Evolutionary conservation across 345 rosid species (phyloP).

Genomic region (Eucalyptus sp.): DNA sequence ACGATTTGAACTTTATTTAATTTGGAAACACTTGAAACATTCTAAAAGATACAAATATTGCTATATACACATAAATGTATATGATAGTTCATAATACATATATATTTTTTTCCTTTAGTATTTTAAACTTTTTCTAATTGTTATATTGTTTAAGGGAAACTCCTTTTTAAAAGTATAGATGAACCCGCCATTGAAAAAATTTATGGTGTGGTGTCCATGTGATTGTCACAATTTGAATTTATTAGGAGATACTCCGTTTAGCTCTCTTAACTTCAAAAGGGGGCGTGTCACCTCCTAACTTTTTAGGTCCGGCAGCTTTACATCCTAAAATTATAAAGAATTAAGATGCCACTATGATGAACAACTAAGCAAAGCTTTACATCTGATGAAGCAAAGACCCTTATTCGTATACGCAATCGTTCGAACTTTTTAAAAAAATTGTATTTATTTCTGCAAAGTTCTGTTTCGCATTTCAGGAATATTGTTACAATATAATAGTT

Average conservation of each 20-base stretch:
- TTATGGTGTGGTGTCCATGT: background rate
- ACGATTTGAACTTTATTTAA: background rate
- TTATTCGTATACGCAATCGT: background rate
- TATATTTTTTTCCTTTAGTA: background rate
- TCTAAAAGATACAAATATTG: background rate
- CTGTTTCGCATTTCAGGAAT: background rate
- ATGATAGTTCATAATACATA: background rate
- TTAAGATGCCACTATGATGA: background rate
- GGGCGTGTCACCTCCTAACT: background rate
- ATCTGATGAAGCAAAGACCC: background rate
- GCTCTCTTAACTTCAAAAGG: background rate
- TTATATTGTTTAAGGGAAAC: background rate
- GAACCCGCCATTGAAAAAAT: background rate
- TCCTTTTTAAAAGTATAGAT: background rate
- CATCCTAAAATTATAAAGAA: background rate
- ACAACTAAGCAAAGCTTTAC: background rate
- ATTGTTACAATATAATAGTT: background rate
- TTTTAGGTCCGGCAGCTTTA: background rate
- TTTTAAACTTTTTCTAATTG: background rate
- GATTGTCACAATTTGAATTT: background rate
- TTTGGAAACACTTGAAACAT: background rate
- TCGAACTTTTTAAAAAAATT: too few species aligned
- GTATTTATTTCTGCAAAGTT: background rate
- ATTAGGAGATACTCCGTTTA: background rate
- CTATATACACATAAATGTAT: background rate